Conservation (phyloP, 176 grass and related monocot species). For the Triticum dicoccoides region DNA sequence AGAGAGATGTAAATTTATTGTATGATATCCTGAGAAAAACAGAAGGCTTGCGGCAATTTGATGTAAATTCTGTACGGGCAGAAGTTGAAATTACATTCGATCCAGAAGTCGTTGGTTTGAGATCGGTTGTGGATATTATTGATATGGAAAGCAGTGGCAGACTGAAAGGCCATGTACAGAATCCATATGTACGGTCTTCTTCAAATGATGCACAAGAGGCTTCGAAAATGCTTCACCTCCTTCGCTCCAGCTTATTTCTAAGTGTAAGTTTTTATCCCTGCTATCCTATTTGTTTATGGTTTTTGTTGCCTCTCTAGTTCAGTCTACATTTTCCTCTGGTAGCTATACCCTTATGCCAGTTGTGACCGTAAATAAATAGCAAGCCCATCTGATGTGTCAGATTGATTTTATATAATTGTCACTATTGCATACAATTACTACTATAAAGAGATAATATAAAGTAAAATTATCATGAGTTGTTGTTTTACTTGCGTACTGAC, state of each 20-base stretch:
- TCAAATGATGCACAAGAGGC: conserved; percentile 79
- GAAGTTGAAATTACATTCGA: conserved; percentile 84
- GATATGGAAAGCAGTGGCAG: conserved; percentile 62
- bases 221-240: conserved; percentile 74
- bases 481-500: conserved; percentile 33
- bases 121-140: conserved; percentile 73
- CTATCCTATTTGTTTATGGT: conserved; percentile 23
- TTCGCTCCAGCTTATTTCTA: conserved; percentile 71
- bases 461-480: conserved; percentile 17
- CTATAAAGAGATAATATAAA: background rate
- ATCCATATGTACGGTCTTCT: conserved; percentile 61
- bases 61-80: conserved; percentile 51
- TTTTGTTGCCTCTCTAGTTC: background rate
- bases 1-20: conserved; percentile 54
- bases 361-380: background rate
- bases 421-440: conserved; percentile 1
- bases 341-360: background rate
- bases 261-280: conserved; percentile 68
- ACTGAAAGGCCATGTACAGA: conserved; percentile 61
- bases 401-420: background rate
- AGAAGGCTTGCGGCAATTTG: conserved; percentile 61
- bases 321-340: background rate
- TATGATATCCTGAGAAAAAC: conserved; percentile 55
- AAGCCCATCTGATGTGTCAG: conserved; percentile 8
- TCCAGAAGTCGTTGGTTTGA: conserved; percentile 75